Base-by-base conservation (phyloP, 208 protist genomes). In the Leishmania tarentolae region DNA sequence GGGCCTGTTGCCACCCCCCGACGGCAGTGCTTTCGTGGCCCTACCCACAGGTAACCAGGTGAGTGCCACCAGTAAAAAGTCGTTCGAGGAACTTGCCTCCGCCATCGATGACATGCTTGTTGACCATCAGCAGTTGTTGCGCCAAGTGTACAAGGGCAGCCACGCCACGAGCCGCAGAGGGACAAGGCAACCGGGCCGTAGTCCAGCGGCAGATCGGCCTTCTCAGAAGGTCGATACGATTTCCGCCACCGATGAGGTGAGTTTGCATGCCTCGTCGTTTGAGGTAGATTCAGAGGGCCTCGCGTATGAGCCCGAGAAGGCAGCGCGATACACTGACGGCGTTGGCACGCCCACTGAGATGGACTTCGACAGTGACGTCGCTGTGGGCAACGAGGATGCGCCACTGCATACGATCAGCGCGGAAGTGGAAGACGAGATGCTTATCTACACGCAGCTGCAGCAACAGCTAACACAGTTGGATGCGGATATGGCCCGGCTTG, bases 101-200 rank as follows among this genome's bases (percentile, higher is more conserved):
- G 71, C 84, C 15, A 82, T 97, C 9, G 91, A 96, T 57, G 42
- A 87, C 61, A 97, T 97, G 94, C 86, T 97, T 57, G 86, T 85
- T 28, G 92, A 95, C 59, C 90, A 95, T 69, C 88, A 92, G 71
- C 78, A 82, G 21, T 80, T 96, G 35, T 78, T 97, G 21, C 78
- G 90, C 15, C 72, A 87, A 61, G 90, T 97, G 47, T 75, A 87
- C 47, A 90, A 89, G 68, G 83, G 89, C 42, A 79, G 73, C 52
- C 56, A n/a, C 3, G 66, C 9, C 19, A 44, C 76, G 44, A 46
- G 42, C 21, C 2, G 63, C 28, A 37, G 47, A 68, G 31, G 73
- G 80, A 24, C 24, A 15, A 13, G 68, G 40, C 40, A 72, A 31
- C 17, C 42, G n/a, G 68, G 21, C 24, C 5, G 21, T 2, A 35